Evolutionary conservation across 257 asterid genomes (phyloP), one percentile per base, ranked within the genome.

Genomic region (Solanum sitiens): DNA sequence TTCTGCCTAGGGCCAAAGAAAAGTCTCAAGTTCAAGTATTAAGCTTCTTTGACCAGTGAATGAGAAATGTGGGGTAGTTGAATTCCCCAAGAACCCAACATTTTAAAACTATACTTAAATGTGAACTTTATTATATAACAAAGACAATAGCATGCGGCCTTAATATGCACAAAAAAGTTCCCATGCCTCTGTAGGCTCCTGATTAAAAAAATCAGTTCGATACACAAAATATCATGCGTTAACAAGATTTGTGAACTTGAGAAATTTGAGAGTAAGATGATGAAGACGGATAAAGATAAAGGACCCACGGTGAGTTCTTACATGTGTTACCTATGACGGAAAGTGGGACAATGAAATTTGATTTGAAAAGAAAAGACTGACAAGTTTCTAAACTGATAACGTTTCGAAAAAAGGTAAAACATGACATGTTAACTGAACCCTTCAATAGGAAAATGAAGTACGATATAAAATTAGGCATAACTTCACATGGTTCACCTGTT

Each of bases 1-100:
- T 82, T 82, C 45, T 82, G 44, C 32, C 15, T 50, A 30, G 45
- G 85, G 4, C 13, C 44, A 32, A 82, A 82, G 86, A 82, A 82
- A 82, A 32, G 86, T 30, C 32, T 40, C 3, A 82, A 30, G 30
- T 30, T 82, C 21, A 86, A 75, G 83, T 63, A 53, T 76, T 68
- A 83, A 39, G 75, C 77, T 65, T 72, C 76, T 89, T 88, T 89
- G 90, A 91, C 89, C 85, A 72, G 21, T 50, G 35, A 25, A 67
- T 25, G 16, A 83, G 15, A 40, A 40, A 82, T 72, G 90, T 79
- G 87, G 87, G 89, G 92, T 44, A 11, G 89, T 59, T 83, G 87
- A 89, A 82, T 50, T 50, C 45, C 70, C 12, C 30, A 45, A 79
- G 44, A 83, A 50, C 79, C 86, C 77, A 84, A 87, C 70, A 90